A percentile compares a stretch with the other conserved stretches of the same genome.
phyloP scores from a whole-genome alignment of 306 rosid species.

The Vicia villosa region DNA sequence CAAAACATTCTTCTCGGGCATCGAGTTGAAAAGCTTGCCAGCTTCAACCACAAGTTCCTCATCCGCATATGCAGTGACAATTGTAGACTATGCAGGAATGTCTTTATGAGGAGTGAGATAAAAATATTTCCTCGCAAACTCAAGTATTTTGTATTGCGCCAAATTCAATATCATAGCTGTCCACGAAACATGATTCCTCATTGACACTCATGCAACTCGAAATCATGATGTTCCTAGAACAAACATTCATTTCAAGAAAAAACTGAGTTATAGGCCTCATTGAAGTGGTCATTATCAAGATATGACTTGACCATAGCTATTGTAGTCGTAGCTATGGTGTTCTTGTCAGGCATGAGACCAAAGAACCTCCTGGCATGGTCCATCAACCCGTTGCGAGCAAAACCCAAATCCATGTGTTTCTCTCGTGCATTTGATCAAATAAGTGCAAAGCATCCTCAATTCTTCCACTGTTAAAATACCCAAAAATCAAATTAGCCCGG shows the following conservation, averaged over 20 bases:
- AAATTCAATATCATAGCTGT: constrained; percentile 54
- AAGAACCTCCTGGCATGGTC: constrained; percentile 40
- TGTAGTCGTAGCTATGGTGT: constrained; percentile 50
- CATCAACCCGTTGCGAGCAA: constrained; percentile 44
- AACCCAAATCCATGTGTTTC: constrained; percentile 47
- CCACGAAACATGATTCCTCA: constrained; percentile 48
- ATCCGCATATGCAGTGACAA: constrained; percentile 46
- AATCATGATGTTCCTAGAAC: constrained; percentile 58
- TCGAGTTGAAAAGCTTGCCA: constrained; percentile 37
- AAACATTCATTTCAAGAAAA: constrained; percentile 46
- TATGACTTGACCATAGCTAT: constrained; percentile 56
- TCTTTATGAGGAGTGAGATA: constrained; percentile 52
- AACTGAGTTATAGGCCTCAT: constrained; percentile 45
- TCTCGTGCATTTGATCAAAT: constrained; percentile 49
- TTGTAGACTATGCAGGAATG: constrained; percentile 49
- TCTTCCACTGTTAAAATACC: constrained; percentile 43
- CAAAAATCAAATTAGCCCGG: constrained; percentile 59
- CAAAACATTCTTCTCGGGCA: constrained; percentile 47
- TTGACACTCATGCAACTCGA: constrained; percentile 47
- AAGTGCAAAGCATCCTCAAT: constrained; percentile 45
- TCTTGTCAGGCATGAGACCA: constrained; percentile 52
- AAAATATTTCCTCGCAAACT: constrained; percentile 48
- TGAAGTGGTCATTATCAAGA: constrained; percentile 45
- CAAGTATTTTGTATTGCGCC: constrained; percentile 46
- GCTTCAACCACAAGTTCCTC: constrained; percentile 48